Evolutionary conservation across 108 stramenopile species (phyloP), one percentile per base, ranked within the genome.

Genomic region (Cyclostephanos tholiformis): DNA sequence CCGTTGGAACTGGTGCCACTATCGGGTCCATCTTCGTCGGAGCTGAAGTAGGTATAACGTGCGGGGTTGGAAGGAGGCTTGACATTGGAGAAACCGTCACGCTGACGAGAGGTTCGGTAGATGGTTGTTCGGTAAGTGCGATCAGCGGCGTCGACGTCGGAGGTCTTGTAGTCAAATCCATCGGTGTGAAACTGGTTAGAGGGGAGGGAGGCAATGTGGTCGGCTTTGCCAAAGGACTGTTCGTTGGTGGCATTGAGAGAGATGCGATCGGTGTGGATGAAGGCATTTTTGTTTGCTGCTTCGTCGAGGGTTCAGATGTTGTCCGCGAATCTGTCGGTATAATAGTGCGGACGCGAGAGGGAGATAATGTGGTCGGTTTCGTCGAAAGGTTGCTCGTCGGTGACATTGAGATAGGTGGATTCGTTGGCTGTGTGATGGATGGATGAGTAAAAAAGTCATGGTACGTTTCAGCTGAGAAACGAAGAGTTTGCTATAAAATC

Each of bases 391-490:
- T 29, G 19, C 46, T 29, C 10, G 50, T 51, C 26, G 65, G 43
- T 66, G 49, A 13, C 29, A 17, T 65, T 39, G 67, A 19, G 41
- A 51, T 68, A 52, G 67, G 67, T 53, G 49, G 4, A 25, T 19
- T 14, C 67, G 51, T 25, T 65, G 63, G 63, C 16, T 36, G 39
- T 4, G 39, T 17, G 4, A 39, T 4, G 22, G 63, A 41, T 3
- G 2, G 38, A 51, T 20, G 20, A 51, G n/a, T 51, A 20, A 51
- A 51, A 51, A 51, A 51, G 50, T 51, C 7, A 51, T 4, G 17
- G 50, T 20, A 36, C 4, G 36, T 6, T 36, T 36, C 36, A 6
- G 36, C 36, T 36, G 50, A 51, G 4, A 20, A 20, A 51, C 4
- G 4, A 9, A 51, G 9, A 4, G 20, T 4, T 51, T 9, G 20